A percentile compares a stretch with the other conserved stretches of the same genome.
Evolutionary conservation across 805 yeast species (phyloP).

Genomic region (Brettanomyces naardenensis): DNA sequence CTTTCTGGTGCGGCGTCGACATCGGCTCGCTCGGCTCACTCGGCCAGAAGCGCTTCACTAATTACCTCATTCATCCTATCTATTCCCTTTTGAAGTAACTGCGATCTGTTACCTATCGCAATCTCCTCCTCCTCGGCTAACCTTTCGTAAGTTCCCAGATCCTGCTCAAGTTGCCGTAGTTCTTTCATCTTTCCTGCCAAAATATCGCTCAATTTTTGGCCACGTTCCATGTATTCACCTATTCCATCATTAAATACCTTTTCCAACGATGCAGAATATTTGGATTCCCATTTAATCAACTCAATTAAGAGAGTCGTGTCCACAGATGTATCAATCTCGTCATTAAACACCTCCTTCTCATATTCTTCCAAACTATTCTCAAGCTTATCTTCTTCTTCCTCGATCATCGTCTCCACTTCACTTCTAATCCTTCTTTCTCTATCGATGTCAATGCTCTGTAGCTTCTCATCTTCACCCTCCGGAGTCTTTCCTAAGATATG

Average conservation of each 20-base stretch:
- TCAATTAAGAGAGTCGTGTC: background rate
- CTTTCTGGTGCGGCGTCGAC: no score
- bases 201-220: background rate
- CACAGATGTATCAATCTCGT: background rate
- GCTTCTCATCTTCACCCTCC: background rate
- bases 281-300: constrained; percentile 2
- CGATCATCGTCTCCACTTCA: constrained; percentile 1
- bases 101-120: background rate
- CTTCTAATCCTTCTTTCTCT: background rate
- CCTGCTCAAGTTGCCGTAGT: constrained; percentile 1
- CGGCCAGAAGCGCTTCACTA: no score
- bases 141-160: background rate
- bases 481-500: constrained; percentile 1
- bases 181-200: background rate
- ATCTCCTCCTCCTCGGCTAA: constrained; percentile 1
- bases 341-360: background rate
- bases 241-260: background rate
- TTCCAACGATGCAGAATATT: background rate
- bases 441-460: background rate
- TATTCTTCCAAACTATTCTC: no score
- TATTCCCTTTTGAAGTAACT: constrained; percentile 1
- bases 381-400: background rate
- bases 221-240: background rate
- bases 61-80: constrained; percentile 3
- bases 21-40: no score